phyloP scores from a whole-genome alignment of 768 basidiomycete genomes.

The Leccinum barrowsii region DNA sequence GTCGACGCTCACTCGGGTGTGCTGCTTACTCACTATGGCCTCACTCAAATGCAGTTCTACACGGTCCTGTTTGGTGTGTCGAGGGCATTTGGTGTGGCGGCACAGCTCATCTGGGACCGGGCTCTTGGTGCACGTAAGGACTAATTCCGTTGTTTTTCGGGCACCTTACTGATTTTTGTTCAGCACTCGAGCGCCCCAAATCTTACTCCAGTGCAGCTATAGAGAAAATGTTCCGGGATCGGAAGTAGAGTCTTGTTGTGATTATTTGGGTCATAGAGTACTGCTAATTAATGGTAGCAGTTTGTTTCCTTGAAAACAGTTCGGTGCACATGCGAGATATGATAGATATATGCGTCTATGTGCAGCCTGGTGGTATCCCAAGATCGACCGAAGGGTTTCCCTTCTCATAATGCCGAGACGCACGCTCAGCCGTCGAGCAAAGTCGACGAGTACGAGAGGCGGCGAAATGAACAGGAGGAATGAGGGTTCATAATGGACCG shows the following conservation, averaged over 20 bases:
- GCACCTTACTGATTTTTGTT: not conserved
- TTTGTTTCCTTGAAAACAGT: not conserved
- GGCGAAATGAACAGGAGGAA: constrained; percentile 63
- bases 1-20: constrained; percentile 97
- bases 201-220: constrained; percentile 83
- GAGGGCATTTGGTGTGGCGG: constrained; percentile 87
- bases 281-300: not conserved
- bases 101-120: constrained; percentile 91
- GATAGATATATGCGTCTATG: not conserved
- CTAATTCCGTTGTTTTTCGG: not conserved
- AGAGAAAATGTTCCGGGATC: constrained; percentile 68
- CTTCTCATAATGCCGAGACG: constrained; percentile 28
- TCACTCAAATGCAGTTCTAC: constrained; percentile 93
- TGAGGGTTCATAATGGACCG: constrained; percentile 84
- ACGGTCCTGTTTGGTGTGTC: constrained; percentile 97
- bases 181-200: constrained; percentile 87
- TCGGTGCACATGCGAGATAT: not conserved
- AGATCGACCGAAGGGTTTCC: constrained; percentile 48
- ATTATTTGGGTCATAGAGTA: not conserved
- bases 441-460: constrained; percentile 37
- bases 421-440: constrained; percentile 16
- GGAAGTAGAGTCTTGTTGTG: constrained; percentile 7
- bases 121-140: constrained; percentile 84
- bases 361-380: constrained; percentile 26
- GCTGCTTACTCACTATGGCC: constrained; percentile 80